phyloP scores from a whole-genome alignment of 2,329 filamentous ascomycete species.

The Fusarium chlamydosporum region DNA sequence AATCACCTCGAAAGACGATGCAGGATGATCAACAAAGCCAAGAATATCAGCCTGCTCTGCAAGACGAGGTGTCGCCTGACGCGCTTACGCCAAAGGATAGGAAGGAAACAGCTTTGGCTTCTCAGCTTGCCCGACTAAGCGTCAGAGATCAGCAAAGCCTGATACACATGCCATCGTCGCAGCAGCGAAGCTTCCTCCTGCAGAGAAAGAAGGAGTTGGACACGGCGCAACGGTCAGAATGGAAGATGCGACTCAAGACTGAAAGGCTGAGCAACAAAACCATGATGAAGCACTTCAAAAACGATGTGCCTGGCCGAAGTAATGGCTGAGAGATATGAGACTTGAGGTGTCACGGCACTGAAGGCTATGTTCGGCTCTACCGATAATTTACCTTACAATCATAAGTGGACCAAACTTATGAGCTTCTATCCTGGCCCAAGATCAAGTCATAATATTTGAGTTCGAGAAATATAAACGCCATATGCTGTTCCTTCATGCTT shows the following conservation, averaged over 20 bases:
- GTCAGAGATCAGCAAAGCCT: constrained; percentile 41
- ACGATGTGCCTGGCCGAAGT: constrained; percentile 25
- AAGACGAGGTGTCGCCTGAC: rapidly evolving
- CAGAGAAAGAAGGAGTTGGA: constrained; percentile 40
- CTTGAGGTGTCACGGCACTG: too few species aligned
- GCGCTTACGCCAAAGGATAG: constrained; percentile 20
- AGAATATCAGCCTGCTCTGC: neutral
- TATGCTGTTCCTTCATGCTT: too few species aligned
- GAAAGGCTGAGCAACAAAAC: constrained; percentile 36
- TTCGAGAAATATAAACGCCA: too few species aligned
- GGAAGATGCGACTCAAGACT: constrained; percentile 19
- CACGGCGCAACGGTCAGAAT: constrained; percentile 9
- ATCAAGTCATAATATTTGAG: too few species aligned
- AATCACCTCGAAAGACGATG: neutral
- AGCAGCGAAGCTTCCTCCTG: constrained; percentile 32
- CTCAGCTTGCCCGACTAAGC: constrained; percentile 28
- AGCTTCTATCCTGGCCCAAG: too few species aligned
- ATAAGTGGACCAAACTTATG: too few species aligned
- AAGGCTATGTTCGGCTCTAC: too few species aligned
- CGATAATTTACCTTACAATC: too few species aligned
- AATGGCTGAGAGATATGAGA: constrained; percentile 33
- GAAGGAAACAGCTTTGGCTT: constrained; percentile 21
- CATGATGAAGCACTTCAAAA: constrained; percentile 31
- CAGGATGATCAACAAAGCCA: neutral
- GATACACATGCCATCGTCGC: constrained; percentile 33